Percentiles rank a stretch among this genome's conserved stretches.
phyloP scores from a whole-genome alignment of 306 rosid species.

The Quercus suber region DNA sequence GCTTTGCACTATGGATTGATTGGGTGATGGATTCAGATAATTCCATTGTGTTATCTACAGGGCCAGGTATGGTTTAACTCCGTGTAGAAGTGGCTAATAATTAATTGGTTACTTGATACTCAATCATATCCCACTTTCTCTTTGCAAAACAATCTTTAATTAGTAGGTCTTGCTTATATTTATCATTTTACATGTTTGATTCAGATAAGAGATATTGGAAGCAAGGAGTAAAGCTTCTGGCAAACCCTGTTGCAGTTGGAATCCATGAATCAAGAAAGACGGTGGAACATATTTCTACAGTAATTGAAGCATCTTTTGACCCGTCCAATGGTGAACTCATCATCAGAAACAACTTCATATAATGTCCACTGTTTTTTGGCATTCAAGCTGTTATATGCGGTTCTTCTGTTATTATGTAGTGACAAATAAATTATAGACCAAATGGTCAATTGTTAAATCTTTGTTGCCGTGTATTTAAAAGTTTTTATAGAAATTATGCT shows the following conservation, averaged over 20 bases:
- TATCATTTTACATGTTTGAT: slow-evolving; percentile 18
- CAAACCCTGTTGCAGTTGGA: slow-evolving; percentile 57
- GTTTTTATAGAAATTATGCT: not conserved
- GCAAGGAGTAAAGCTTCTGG: slow-evolving; percentile 89
- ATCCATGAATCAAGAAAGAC: slow-evolving; percentile 16
- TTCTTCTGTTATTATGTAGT: not conserved
- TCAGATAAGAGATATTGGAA: slow-evolving; percentile 91
- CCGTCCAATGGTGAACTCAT: slow-evolving; percentile 63
- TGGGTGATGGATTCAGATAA: slow-evolving; percentile 80
- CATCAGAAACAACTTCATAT: slow-evolving; percentile 37
- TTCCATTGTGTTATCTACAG: slow-evolving; percentile 60
- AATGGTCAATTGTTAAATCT: not conserved
- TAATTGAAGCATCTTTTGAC: slow-evolving; percentile 59
- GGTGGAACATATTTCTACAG: slow-evolving; percentile 38
- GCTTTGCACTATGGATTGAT: slow-evolving; percentile 84
- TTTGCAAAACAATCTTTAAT: not conserved
- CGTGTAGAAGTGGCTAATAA: not conserved
- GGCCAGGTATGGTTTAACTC: slow-evolving; percentile 64
- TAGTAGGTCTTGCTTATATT: slow-evolving; percentile 1
- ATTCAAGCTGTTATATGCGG: not conserved
- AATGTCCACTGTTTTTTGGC: slow-evolving; percentile 5
- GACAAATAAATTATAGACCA: not conserved
- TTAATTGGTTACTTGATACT: not conserved
- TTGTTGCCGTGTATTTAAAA: not conserved
- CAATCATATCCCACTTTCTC: not conserved